Evolutionary conservation across 1,139 yeast species (phyloP), one percentile per base, ranked within the genome.

Genomic region (Debaryomyces nepalensis): DNA sequence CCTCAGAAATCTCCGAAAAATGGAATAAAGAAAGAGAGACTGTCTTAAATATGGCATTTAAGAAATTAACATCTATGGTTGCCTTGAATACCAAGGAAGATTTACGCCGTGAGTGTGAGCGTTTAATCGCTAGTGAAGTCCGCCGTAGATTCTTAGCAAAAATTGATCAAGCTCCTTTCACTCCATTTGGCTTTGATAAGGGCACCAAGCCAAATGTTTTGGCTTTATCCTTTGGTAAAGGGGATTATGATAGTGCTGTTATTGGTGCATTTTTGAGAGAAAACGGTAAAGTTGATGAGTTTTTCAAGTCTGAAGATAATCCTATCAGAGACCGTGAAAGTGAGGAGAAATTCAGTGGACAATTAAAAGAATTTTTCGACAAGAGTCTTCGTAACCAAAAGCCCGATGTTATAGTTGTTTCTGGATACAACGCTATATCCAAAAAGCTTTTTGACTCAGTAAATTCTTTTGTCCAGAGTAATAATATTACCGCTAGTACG

Each of bases 121-220:
- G 89, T 44, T 65, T 82, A 36, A 71, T 93, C 36, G 85, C 84
- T 41, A 77, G 73, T 46, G 84, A 84, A 46, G 81, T 91, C 30
- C 82, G 98, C 52, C 75, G 77, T 39, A 70, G 77, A 27, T 86
- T 93, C 57, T 69, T 82, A 58, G 73, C 77, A 19, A 85, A 82
- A 55, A 74, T 93, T 36, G 95, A 93, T 60, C 98, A 91, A 68
- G 97, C 98, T 2, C 97, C 99, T 18, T 91, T 73, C 64, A 82
- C 87, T 51, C 96, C 98, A 7, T 76, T 77, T 40, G 86, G 87
- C 3, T 85, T 76, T 51, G 87, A 81, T 39, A 75, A 79, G 47
- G 97, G 97, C 32, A 85, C 95, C 5, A 77, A 84, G 43, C 95
- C 99, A 19, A 82, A 87, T 48, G 93, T 90, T 0, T 71, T 95